These are phyloP conservation scores for Ambrosia artemisiifolia DNA, from an alignment of 129 eudicot genomes.

Conservation along the genomic window DNA sequence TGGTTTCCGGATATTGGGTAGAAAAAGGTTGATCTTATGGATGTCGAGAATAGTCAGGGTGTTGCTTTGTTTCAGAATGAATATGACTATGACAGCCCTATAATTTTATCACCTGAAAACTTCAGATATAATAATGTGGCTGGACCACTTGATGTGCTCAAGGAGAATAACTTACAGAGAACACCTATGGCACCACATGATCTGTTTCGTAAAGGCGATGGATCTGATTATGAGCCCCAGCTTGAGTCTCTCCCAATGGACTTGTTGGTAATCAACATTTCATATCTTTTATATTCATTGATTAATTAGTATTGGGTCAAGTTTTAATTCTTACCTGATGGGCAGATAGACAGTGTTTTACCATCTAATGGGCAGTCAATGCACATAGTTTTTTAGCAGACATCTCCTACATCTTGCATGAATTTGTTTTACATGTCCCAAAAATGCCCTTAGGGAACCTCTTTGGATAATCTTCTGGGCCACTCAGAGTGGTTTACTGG, in stretches of 20 bases:
- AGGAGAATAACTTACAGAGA: slow-evolving; percentile 39
- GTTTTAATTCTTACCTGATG: neutral
- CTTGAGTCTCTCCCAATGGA: slow-evolving; percentile 86
- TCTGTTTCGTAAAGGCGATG: slow-evolving; percentile 22
- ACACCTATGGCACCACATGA: slow-evolving; percentile 66
- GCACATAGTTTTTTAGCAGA: neutral
- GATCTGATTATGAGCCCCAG: slow-evolving; percentile 51
- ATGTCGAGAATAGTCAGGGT: slow-evolving; percentile 26
- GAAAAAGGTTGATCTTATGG: slow-evolving; percentile 59
- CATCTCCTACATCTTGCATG: neutral
- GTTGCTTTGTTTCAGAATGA: slow-evolving; percentile 14
- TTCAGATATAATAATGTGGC: slow-evolving; percentile 30
- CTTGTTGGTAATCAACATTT: slow-evolving; percentile 56
- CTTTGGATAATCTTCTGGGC: too few species aligned
- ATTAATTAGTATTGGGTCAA: neutral
- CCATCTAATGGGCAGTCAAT: neutral
- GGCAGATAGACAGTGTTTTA: neutral
- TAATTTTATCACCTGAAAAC: slow-evolving; percentile 54
- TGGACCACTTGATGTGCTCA: slow-evolving; percentile 31
- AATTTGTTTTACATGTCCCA: neutral
- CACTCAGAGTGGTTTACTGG: too few species aligned
- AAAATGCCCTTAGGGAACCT: neutral
- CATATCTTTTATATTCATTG: neutral
- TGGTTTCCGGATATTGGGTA: slow-evolving; percentile 58
- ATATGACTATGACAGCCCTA: slow-evolving; percentile 27